Conservation (phyloP, 2,329 filamentous ascomycete species). For the Raffaelea ambrosiae region DNA sequence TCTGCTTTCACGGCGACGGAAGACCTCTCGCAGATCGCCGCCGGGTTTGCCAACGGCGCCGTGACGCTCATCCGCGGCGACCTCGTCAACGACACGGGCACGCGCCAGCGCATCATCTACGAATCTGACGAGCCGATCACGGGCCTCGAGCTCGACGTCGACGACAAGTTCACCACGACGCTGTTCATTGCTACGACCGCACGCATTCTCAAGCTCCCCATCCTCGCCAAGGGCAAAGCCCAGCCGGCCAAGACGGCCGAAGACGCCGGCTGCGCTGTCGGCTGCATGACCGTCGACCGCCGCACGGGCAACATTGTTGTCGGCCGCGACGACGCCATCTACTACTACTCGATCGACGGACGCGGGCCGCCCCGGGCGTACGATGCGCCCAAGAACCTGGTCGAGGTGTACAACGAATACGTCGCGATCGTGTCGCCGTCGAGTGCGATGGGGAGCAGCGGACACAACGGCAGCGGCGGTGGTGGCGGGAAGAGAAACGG, state of each 20-base stretch:
- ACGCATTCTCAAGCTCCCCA: conserved; percentile 75
- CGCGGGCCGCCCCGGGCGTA: conserved; percentile 84
- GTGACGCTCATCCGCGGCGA: conserved; percentile 92
- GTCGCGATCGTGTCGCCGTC: conserved; percentile 78
- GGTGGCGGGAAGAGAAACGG: neutral
- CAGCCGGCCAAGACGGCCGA: conserved; percentile 83
- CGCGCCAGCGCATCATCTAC: conserved; percentile 88
- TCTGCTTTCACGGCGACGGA: conserved; percentile 82
- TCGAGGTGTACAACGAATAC: conserved; percentile 76
- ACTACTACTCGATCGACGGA: conserved; percentile 81
- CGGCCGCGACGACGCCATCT: conserved; percentile 91
- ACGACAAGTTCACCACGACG: conserved; percentile 59
- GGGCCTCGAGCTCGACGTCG: conserved; percentile 65
- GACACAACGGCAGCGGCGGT: conserved; percentile 27
- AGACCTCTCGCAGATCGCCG: conserved; percentile 84
- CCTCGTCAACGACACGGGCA: conserved; percentile 87
- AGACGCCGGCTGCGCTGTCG: conserved; percentile 82
- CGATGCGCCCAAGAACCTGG: conserved; percentile 78
- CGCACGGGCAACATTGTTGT: conserved; percentile 78
- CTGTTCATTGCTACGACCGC: conserved; percentile 89
- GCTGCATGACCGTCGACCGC: conserved; percentile 85
- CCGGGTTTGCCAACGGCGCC: conserved; percentile 91
- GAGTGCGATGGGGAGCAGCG: conserved; percentile 39
- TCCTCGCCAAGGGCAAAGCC: conserved; percentile 82
- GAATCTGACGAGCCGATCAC: conserved; percentile 96